phyloP scores from a whole-genome alignment of 1,284 basidiomycete species.

The Crocinoboletus sp. region DNA sequence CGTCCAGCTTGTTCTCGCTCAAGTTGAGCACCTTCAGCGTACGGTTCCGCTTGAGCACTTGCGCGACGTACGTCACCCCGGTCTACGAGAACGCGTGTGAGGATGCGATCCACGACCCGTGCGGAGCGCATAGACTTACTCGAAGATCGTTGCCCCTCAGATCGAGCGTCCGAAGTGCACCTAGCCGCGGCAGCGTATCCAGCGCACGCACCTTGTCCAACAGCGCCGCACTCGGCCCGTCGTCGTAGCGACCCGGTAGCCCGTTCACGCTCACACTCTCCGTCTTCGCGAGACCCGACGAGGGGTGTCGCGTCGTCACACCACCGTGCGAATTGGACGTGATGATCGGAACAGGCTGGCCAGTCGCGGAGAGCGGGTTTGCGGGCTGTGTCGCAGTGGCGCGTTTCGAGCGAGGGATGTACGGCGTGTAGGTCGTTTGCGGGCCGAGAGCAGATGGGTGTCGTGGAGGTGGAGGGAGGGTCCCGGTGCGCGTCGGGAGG shows the following conservation, averaged over 20 bases:
- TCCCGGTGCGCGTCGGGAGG: conserved; percentile 37
- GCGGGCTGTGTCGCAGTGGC: conserved; percentile 24
- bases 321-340: conserved; percentile 74
- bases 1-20: conserved; percentile 91
- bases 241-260: conserved; percentile 27
- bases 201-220: conserved; percentile 78
- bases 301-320: conserved; percentile 63
- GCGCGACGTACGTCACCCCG: conserved; percentile 88
- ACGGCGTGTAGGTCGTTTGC: conserved; percentile 77
- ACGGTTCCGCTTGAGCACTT: conserved; percentile 93
- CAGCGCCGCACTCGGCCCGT: conserved; percentile 68
- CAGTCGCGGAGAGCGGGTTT: conserved; percentile 52
- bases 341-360: conserved; percentile 63
- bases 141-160: conserved; percentile 88
- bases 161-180: conserved; percentile 85
- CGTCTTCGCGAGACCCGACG: conserved; percentile 6
- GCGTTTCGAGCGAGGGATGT: conserved; percentile 63
- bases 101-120: neutral
- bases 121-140: conserved; percentile 42
- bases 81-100: conserved; percentile 37
- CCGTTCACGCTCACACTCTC: conserved; percentile 16
- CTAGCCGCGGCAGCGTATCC: conserved; percentile 81
- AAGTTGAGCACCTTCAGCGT: conserved; percentile 94
- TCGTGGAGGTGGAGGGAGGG: conserved; percentile 56
- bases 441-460: conserved; percentile 41